Evolutionary conservation across 2,329 filamentous ascomycete genomes (phyloP), one percentile per base, ranked within the genome.

Genomic region (Paradendryphiella salina): DNA sequence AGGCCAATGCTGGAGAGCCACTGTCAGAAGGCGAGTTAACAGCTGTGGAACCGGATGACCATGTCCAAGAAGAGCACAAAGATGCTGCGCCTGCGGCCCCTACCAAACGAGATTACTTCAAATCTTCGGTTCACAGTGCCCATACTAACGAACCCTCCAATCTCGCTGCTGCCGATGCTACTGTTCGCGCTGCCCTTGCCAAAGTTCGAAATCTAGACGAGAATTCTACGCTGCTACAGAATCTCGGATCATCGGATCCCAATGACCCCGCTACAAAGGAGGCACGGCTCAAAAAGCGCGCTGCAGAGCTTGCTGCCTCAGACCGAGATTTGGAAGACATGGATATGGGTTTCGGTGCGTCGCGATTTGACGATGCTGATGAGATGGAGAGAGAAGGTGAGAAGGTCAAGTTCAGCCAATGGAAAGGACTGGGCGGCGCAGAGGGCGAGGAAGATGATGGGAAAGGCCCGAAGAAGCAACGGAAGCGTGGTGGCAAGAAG

Each of bases 301-400:
- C 75, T 10, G 87, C 83, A 59, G 88, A 96, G 77, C 78, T 96
- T 52, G 84, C 79, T 8, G 76, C 76, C n/a, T 75, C 85, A 47
- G 87, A 89, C 60, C 83, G 92, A 39, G 93, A 97, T 69, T 85
- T 91, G 39, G 86, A 93, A 50, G 93, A 99, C 74, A 82, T 99
- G 75, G 94, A 99, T 67, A 84, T 97, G 79, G 93, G 92, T 53
- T 97, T 99, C 67, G 94, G 94, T 28, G 89, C 86, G 15, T 94
- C 88, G 66, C 82, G 93, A 21, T 87, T 90, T 65, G 91, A 89
- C 46, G 94, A 96, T 65, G 91, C 92, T 41, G 92, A 92, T 52
- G 92, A 96, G 57, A 82, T 87, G 57, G 89, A 91, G 33, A 69
- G 77, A 75, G 69, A 79, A 9, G 74, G 72, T 0, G 69, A 77